phyloP scores from a whole-genome alignment of 768 basidiomycete genomes.

The Tricholoma saponaceum region DNA sequence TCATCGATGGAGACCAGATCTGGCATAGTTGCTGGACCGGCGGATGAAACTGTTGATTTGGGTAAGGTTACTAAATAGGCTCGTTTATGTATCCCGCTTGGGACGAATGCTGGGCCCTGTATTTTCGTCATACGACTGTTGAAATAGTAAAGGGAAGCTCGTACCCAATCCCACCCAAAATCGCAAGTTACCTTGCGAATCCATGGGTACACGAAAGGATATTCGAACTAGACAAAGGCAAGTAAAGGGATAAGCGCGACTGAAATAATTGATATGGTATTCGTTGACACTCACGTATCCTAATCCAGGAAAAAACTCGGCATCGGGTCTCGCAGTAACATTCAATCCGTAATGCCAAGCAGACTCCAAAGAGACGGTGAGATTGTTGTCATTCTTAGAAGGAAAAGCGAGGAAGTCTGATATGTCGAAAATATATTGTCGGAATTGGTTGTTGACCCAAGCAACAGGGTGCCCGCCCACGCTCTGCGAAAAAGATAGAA shows the following conservation, averaged over 20 bases:
- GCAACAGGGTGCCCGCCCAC: constrained; percentile 47
- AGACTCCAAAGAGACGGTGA: constrained; percentile 50
- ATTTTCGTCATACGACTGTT: neutral
- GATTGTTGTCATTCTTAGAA: constrained; percentile 30
- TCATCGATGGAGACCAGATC: neutral
- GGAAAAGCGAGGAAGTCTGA: constrained; percentile 35
- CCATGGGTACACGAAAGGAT: constrained; percentile 43
- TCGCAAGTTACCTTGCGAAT: constrained; percentile 50
- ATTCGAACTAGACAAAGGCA: constrained; percentile 39
- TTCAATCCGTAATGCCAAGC: constrained; percentile 52
- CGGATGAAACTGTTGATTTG: neutral
- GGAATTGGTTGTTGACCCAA: constrained; percentile 58
- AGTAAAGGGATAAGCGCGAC: neutral
- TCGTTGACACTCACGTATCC: constrained; percentile 25
- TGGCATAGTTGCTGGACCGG: neutral
- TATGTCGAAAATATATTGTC: constrained; percentile 50
- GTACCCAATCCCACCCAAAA: constrained; percentile 63
- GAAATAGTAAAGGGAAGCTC: neutral
- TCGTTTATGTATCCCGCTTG: constrained; percentile 14
- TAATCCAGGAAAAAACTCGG: constrained; percentile 36
- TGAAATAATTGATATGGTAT: neutral
- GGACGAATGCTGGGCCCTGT: constrained; percentile 46
- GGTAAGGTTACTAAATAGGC: neutral
- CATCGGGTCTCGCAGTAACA: constrained; percentile 44
- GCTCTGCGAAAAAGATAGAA: constrained; percentile 26